Base-by-base conservation (phyloP, 129 eudicot genomes). In the Erigeron canadensis region DNA sequence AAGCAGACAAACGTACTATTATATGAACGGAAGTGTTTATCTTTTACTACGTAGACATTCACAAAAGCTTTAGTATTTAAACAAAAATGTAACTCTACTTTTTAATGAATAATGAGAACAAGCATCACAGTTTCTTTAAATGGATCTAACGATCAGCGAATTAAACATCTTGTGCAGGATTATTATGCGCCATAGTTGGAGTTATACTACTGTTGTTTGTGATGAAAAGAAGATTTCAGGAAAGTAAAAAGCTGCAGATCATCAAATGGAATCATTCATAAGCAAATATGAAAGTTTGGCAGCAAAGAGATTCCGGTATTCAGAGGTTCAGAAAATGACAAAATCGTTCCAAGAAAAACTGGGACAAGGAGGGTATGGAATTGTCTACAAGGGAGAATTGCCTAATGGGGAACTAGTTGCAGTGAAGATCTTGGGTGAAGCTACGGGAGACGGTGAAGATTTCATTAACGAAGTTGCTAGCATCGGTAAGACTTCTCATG, bases 311-410 rank as follows among this genome's bases (percentile, higher is more conserved):
- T 77, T 17, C 15, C 69, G 15, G 13, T 69, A 69, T 69, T 69
- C 71, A 60, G 81, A 77, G 37, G 63, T 77, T 28, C 48, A 59
- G 70, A 77, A 69, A 69, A 69, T 77, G 63, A 77, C 75, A 46
- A 60, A 69, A 67, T 77, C 81, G 2, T 77, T 69, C 5, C 19
- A 0, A 38, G 64, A 69, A 2, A 77, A 61, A 60, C 13, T 77
- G 38, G 81, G 81, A 13, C 75, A 73, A 69, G 88, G 88, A 39
- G 88, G 83, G 7, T 81, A 69, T 70, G 83, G 88, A 48, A 19
- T 38, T 63, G 88, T 84, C 4, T 69, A 77, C 64, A 69, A 77
- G 48, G 75, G 81, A 5, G 18, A 69, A 59, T 16, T 77, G 53
- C 64, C 63, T 8, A 22, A 69, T 21, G 63, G 75, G 54, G 37